Evolutionary conservation across 179 eudicot species (phyloP).

Genomic region (Dionaea muscipula): DNA sequence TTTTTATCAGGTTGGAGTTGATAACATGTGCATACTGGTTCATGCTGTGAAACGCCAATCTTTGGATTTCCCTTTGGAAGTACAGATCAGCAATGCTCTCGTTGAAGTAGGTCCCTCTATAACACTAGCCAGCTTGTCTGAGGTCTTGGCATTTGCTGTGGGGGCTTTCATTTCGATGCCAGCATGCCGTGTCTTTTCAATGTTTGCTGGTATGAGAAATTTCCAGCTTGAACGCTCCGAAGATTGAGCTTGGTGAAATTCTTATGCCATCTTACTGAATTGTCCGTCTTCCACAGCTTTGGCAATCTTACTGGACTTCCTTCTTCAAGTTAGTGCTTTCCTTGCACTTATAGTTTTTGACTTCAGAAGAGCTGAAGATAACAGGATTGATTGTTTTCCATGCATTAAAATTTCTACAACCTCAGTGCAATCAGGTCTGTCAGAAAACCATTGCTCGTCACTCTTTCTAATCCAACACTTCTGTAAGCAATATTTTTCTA

Average conservation of each 20-base stretch:
- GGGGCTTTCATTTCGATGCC: constrained; percentile 95
- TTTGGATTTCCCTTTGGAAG: constrained; percentile 67
- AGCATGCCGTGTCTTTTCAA: constrained; percentile 92
- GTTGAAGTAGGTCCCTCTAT: constrained; percentile 97
- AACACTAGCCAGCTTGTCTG: constrained; percentile 89
- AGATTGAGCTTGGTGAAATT: constrained; percentile 2
- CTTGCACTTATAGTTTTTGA: constrained; percentile 83
- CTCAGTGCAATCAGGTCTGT: constrained; percentile 15
- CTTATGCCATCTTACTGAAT: constrained; percentile 4
- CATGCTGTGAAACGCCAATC: constrained; percentile 88
- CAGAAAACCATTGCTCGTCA: neutral
- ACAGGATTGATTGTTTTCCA: constrained; percentile 87
- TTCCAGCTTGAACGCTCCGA: constrained; percentile 5
- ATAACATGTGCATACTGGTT: constrained; percentile 95
- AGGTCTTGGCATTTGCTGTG: constrained; percentile 93
- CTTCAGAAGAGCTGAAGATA: constrained; percentile 77
- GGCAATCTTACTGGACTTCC: constrained; percentile 88
- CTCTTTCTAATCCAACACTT: constrained; percentile 2
- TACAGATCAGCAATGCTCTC: constrained; percentile 79
- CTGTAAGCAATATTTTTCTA: neutral
- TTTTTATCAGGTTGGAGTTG: constrained; percentile 78
- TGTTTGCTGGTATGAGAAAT: constrained; percentile 80
- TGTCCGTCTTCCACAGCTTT: constrained; percentile 44
- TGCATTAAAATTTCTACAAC: constrained; percentile 33
- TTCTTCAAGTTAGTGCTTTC: constrained; percentile 91